Conservation (phyloP, 441 rosid genomes). For the Arabidopsis hybrid region DNA sequence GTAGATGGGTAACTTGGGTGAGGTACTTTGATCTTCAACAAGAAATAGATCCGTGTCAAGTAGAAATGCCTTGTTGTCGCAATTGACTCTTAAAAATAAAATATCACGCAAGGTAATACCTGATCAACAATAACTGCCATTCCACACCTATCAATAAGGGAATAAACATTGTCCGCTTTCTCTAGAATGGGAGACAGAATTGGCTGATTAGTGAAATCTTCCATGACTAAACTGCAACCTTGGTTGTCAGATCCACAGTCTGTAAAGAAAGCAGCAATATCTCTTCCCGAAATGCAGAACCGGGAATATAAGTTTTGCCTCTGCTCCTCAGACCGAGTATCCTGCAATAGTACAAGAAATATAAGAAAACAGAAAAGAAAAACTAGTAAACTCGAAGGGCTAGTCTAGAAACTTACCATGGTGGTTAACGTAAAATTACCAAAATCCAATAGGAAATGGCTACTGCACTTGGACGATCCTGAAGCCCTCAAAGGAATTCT, state of each 20-base stretch:
- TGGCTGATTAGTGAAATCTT: constrained; percentile 53
- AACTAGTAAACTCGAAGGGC: constrained; percentile 32
- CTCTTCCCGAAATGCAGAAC: constrained; percentile 92
- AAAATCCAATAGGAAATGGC: constrained; percentile 95
- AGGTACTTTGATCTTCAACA: constrained; percentile 82
- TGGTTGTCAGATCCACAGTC: constrained; percentile 67
- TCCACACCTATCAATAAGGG: constrained; percentile 97
- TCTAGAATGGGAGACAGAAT: constrained; percentile 53
- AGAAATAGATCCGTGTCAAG: constrained; percentile 37
- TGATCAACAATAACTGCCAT: constrained; percentile 96
- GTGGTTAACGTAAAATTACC: constrained; percentile 97
- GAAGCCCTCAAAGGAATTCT: constrained; percentile 81
- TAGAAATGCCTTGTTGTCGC: constrained; percentile 24
- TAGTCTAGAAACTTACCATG: constrained; percentile 58
- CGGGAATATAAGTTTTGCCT: constrained; percentile 92
- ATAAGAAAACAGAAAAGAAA: constrained; percentile 39
- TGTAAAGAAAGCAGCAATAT: constrained; percentile 94
- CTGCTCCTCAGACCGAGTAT: constrained; percentile 75
- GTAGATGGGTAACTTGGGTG: constrained; percentile 93
- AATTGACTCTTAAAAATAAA: constrained; percentile 33
- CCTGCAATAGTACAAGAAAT: constrained; percentile 59
- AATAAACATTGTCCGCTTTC: constrained; percentile 61
- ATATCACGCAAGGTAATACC: constrained; percentile 55
- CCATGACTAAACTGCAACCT: constrained; percentile 52
- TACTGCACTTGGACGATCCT: constrained; percentile 70